A percentile compares a stretch with the other conserved stretches of the same genome.
These are phyloP conservation scores for Mycena polygramma DNA, from an alignment of 768 basidiomycete species.

Conservation along the genomic window DNA sequence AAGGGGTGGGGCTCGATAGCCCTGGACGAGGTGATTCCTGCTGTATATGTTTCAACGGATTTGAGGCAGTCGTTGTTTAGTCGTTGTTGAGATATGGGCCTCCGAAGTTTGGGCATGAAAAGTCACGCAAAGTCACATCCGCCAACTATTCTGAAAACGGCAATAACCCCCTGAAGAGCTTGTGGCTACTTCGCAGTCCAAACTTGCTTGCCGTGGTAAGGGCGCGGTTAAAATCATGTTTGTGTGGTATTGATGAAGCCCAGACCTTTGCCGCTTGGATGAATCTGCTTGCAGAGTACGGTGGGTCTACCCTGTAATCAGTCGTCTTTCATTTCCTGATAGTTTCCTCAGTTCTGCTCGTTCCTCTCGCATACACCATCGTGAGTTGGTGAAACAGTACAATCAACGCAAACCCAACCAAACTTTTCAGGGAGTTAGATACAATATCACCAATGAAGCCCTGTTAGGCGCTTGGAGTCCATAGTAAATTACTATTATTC, in stretches of 20 bases:
- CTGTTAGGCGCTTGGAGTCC: too few relatives aligned
- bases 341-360: constrained; percentile 52
- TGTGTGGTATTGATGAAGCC: background rate
- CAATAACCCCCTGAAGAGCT: constrained; percentile 59
- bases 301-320: constrained; percentile 40
- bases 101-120: too few relatives aligned
- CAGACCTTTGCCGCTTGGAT: constrained; percentile 33
- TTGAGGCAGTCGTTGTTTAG: too few relatives aligned
- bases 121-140: too few relatives aligned
- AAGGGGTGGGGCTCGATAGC: too few relatives aligned
- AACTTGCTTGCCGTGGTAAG: constrained; percentile 58
- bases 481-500: too few relatives aligned
- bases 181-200: constrained; percentile 57
- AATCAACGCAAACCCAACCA: background rate
- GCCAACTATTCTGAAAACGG: background rate
- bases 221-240: constrained; percentile 17
- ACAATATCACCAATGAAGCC: constrained; percentile 56
- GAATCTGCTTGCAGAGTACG: constrained; percentile 46
- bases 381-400: constrained; percentile 46
- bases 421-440: constrained; percentile 54
- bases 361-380: constrained; percentile 65
- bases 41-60: too few relatives aligned
- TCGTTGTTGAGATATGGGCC: too few relatives aligned
- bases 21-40: too few relatives aligned
- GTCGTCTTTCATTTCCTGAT: constrained; percentile 42